These are phyloP conservation scores for Cladosporium sp. DNA, from an alignment of 2,329 filamentous ascomycete species.

Conservation along the genomic window DNA sequence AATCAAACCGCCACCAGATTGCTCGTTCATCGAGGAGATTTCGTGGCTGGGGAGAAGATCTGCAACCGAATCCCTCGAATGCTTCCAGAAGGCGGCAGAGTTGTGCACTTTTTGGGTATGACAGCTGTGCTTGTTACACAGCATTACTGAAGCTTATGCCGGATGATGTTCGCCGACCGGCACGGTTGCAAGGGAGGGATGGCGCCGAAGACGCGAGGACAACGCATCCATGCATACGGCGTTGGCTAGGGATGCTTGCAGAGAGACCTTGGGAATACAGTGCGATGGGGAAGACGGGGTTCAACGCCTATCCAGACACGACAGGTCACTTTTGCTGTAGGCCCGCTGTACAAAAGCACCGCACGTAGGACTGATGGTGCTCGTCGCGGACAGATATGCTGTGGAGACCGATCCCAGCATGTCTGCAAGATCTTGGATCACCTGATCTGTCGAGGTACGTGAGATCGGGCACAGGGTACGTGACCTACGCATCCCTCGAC, in stretches of 20 bases:
- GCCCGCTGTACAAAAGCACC: conserved; percentile 1
- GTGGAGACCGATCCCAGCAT: neutral
- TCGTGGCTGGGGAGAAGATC: neutral
- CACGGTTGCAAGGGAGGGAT: conserved; percentile 10
- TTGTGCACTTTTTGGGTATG: conserved; percentile 8
- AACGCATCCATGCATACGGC: conserved; percentile 15
- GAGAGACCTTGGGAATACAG: neutral
- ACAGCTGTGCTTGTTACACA: conserved; percentile 7
- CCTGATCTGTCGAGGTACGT: conserved; percentile 4
- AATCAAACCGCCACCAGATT: neutral
- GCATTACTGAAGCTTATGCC: conserved; percentile 14
- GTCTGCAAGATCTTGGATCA: neutral
- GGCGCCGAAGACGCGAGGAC: conserved; percentile 1
- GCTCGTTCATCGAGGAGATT: neutral
- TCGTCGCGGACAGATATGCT: neutral
- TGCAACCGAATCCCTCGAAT: conserved; percentile 5
- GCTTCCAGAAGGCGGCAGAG: conserved; percentile 16
- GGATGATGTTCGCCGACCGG: conserved; percentile 13
- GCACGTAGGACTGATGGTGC: neutral
- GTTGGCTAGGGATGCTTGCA: conserved; percentile 8
- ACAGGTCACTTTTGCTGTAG: neutral
- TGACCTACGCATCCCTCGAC: conserved; percentile 4
- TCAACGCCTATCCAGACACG: neutral
- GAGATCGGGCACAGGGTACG: conserved; percentile 5
- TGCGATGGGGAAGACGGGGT: neutral